These are phyloP conservation scores for Colletotrichum sansevieriae DNA, from an alignment of 2,329 filamentous ascomycete species.

Conservation along the genomic window DNA sequence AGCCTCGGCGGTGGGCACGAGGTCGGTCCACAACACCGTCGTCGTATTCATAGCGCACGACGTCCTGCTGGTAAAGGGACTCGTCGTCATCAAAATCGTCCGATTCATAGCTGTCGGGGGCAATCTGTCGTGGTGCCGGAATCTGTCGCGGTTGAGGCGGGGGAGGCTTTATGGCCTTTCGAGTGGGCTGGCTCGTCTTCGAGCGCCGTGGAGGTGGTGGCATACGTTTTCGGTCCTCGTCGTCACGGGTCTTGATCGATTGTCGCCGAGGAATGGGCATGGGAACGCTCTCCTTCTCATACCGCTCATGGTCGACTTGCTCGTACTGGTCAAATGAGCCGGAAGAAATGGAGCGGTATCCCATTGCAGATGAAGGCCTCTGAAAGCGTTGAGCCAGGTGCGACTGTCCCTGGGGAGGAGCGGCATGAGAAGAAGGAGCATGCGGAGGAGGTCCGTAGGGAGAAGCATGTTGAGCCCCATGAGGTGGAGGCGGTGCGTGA, in stretches of 20 bases:
- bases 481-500: conserved; percentile 44
- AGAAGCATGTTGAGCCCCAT: not conserved
- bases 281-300: conserved; percentile 55
- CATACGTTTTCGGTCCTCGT: conserved; percentile 62
- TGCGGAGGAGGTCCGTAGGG: not conserved
- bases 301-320: conserved; percentile 52
- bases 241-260: conserved; percentile 58
- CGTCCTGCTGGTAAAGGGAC: conserved; percentile 56
- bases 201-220: conserved; percentile 58
- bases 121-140: conserved; percentile 47
- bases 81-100: conserved; percentile 53
- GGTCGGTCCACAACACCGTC: conserved; percentile 51
- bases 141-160: conserved; percentile 42
- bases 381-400: conserved; percentile 38
- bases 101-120: conserved; percentile 51
- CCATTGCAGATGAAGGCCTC: conserved; percentile 57
- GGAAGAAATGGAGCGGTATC: conserved; percentile 49
- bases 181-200: conserved; percentile 45
- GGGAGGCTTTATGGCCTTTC: conserved; percentile 44
- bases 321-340: conserved; percentile 49
- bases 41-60: conserved; percentile 53
- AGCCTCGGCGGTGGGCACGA: conserved; percentile 47
- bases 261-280: conserved; percentile 50
- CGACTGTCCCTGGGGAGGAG: conserved; percentile 46
- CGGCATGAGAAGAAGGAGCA: conserved; percentile 39